Evolutionary conservation across 352 stramenopile genomes (phyloP), one percentile per base, ranked within the genome.

Genomic region (Pythium pyrilobum): DNA sequence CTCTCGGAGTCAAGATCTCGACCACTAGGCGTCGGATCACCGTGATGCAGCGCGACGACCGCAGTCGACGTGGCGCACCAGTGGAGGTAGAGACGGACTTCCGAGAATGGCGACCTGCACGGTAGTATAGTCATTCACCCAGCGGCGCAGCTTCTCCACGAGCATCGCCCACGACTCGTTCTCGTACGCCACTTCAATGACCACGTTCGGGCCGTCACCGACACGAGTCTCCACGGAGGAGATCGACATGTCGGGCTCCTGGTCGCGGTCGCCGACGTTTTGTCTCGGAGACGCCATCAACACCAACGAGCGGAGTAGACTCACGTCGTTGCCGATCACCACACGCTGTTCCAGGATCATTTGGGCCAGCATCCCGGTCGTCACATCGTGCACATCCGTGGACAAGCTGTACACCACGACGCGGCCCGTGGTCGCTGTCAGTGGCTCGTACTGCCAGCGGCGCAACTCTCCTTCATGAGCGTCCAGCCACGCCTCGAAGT

Each of bases 371-470:
- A 34, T 34, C 29, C 29, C 7, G 7, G 12, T 12, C 12, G 29
- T 7, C 29, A 12, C 29, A 20, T 20, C 3, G 20, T 44, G 38
- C 5, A 20, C 21, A 5, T 6, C 4, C 2, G 20, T 18, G 6
- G 38, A 0, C 21, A 29, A 44, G 23, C 21, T 44, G 38, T 44
- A 29, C 16, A 44, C 38, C 20, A 44, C n/a, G 9, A 44, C 38
- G 18, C 38, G 38, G 5, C 38, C 38, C 27, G 38, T 29, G 18
- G 18, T 21, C 8, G 20, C 31, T 39, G 56, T 53, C 39, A 59
- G 21, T 33, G 61, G 49, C 27, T 64, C 48, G 49, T 65, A 65
- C 34, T 49, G 7, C 56, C 61, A 68, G 15, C 46, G 55, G 11
- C 53, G 42, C 7, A 65, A 33, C 10, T 52, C 41, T 5, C 27